phyloP scores from a whole-genome alignment of 1,284 basidiomycete species.

The Malassezia globosa region DNA sequence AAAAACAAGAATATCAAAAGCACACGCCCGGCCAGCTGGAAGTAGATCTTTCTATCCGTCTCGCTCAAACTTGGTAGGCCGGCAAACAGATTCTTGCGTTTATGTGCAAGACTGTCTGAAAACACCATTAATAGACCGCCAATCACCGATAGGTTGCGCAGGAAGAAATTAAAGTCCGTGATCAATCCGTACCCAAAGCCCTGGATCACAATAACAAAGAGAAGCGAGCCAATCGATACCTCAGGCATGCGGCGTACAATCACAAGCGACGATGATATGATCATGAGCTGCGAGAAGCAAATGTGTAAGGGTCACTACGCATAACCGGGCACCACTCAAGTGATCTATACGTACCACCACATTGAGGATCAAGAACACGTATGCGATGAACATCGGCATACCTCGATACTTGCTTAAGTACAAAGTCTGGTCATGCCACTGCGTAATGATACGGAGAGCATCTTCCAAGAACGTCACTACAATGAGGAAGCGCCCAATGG shows the following conservation, averaged over 20 bases:
- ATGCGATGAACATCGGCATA: constrained; percentile 88
- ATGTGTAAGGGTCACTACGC: not conserved
- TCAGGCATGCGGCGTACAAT: constrained; percentile 80
- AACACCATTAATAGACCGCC: constrained; percentile 95
- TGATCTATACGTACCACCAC: too few relatives aligned
- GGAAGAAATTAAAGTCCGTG: constrained; percentile 98
- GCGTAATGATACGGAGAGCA: constrained; percentile 79
- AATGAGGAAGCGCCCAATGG: constrained; percentile 89
- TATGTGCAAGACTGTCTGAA: constrained; percentile 75
- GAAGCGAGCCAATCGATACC: constrained; percentile 74
- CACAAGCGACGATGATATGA: constrained; percentile 71
- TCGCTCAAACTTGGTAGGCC: constrained; percentile 77
- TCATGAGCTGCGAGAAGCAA: constrained; percentile 54
- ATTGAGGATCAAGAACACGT: constrained; percentile 81
- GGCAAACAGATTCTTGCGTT: constrained; percentile 65
- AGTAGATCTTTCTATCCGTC: constrained; percentile 95
- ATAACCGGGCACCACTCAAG: constrained; percentile 50
- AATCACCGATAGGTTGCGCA: constrained; percentile 81
- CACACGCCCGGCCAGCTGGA: constrained; percentile 90
- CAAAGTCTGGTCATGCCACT: constrained; percentile 80
- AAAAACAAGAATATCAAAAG: constrained; percentile 98
- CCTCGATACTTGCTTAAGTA: constrained; percentile 63
- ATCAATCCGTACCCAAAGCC: constrained; percentile 85
- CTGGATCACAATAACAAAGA: constrained; percentile 84
- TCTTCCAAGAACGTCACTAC: constrained; percentile 98